Conservation (phyloP, 2,329 filamentous ascomycete genomes). For the Aspergillus sp. region DNA sequence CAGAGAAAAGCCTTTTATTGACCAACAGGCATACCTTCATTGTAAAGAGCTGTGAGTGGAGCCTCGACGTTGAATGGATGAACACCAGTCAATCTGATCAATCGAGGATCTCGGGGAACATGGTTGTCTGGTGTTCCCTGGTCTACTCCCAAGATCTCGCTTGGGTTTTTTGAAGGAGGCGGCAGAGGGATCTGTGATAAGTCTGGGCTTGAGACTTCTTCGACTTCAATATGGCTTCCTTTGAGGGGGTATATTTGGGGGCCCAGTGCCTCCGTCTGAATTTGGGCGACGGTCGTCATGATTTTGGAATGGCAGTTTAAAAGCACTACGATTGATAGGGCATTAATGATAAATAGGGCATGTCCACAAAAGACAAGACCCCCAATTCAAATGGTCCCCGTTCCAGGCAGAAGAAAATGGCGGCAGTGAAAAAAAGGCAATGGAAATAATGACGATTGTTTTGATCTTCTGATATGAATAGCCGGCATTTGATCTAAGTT, state of each 20-base stretch:
- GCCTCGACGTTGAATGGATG: constrained; percentile 92
- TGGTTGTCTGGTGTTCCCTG: constrained; percentile 78
- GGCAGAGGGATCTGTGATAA: constrained; percentile 59
- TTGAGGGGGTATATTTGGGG: constrained; percentile 13
- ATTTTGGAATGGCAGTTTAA: too few relatives aligned
- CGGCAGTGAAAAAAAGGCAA: too few relatives aligned
- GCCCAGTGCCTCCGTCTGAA: constrained; percentile 13
- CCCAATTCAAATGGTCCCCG: too few relatives aligned
- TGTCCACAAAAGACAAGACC: too few relatives aligned
- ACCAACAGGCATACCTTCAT: constrained; percentile 42
- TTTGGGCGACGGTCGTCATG: constrained; percentile 24
- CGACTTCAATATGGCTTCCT: constrained; percentile 16
- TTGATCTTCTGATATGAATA: too few relatives aligned
- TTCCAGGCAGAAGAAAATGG: too few relatives aligned
- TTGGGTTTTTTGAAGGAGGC: constrained; percentile 55
- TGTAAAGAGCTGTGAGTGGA: constrained; percentile 71
- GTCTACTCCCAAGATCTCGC: constrained; percentile 66
- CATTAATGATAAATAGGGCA: too few relatives aligned
- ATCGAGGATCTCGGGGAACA: constrained; percentile 71
- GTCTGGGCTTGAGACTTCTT: constrained; percentile 17
- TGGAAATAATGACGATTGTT: too few relatives aligned
- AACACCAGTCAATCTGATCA: constrained; percentile 81
- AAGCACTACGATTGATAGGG: too few relatives aligned
- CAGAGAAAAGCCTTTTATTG: too few relatives aligned
- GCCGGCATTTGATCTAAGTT: too few relatives aligned